Evolutionary conservation across 257 asterid genomes (phyloP).

Genomic region (Buddleja alternifolia): DNA sequence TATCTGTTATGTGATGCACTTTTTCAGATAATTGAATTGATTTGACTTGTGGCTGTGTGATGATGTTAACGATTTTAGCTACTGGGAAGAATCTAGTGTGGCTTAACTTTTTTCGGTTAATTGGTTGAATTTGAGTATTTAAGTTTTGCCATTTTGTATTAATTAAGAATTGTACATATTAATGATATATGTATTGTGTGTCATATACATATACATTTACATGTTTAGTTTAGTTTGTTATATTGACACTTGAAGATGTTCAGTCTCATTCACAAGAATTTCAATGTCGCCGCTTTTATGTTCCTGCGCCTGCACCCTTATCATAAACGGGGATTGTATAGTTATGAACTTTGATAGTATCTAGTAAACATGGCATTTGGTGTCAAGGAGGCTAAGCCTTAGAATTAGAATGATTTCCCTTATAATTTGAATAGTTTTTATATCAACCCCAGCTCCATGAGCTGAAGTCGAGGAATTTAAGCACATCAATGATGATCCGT

Average conservation of each 20-base stretch:
- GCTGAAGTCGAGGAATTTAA: neutral
- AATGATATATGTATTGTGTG: no score
- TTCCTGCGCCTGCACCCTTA: neutral
- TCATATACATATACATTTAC: no score
- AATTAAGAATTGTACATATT: neutral
- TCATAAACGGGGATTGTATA: neutral
- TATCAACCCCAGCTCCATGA: neutral
- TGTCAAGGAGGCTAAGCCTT: neutral
- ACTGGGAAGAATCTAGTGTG: no score
- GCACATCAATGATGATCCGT: neutral
- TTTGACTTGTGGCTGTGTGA: no score
- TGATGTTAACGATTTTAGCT: no score
- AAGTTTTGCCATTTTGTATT: neutral
- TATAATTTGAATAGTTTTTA: neutral
- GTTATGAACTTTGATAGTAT: no score
- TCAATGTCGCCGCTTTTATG: neutral
- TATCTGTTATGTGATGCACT: neutral
- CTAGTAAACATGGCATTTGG: neutral
- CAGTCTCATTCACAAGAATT: no score
- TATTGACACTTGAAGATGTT: no score
- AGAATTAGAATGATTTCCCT: conserved; percentile 3
- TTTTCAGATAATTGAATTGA: no score
- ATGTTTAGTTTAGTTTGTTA: no score
- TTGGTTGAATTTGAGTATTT: neutral
- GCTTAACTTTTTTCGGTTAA: no score